Evolutionary conservation across 495 filamentous ascomycete species (phyloP).

Genomic region (Aspergillus sclerotioniger): DNA sequence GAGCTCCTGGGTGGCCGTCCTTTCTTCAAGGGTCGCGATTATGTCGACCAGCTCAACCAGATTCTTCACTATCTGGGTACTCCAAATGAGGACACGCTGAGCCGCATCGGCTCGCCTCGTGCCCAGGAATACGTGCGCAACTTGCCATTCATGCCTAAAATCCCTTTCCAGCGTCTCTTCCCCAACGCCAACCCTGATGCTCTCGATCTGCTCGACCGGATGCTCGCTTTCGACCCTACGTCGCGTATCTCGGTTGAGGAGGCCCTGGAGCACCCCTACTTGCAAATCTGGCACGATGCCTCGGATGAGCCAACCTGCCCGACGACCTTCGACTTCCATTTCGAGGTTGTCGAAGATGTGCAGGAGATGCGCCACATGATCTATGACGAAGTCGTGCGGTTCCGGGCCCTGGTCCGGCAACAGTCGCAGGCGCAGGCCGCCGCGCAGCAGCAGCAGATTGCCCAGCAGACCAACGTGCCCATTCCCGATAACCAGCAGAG

Average conservation of each 20-base stretch:
- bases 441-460: slow-evolving; percentile 39
- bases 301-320: slow-evolving; percentile 93
- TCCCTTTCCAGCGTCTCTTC: slow-evolving; percentile 84
- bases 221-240: slow-evolving; percentile 96
- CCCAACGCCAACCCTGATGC: slow-evolving; percentile 94
- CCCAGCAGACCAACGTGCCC: slow-evolving; percentile 58
- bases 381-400: slow-evolving; percentile 81
- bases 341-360: slow-evolving; percentile 92
- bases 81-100: slow-evolving; percentile 90
- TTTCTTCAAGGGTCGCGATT: slow-evolving; percentile 99
- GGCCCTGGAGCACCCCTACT: slow-evolving; percentile 92
- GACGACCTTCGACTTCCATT: slow-evolving; percentile 94
- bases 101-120: slow-evolving; percentile 89
- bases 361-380: slow-evolving; percentile 96
- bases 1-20: slow-evolving; percentile 94
- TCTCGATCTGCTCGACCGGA: slow-evolving; percentile 88
- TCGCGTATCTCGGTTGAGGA: slow-evolving; percentile 88
- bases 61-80: slow-evolving; percentile 98
- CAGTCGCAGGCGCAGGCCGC: slow-evolving; percentile 51
- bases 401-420: slow-evolving; percentile 72
- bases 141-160: slow-evolving; percentile 92
- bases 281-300: slow-evolving; percentile 97
- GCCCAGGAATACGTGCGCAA: slow-evolving; percentile 99
- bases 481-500: slow-evolving; percentile 67
- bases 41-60: slow-evolving; percentile 98